Evolutionary conservation across 2,329 filamentous ascomycete genomes (phyloP).

Genomic region (Diaporthe caulivora): DNA sequence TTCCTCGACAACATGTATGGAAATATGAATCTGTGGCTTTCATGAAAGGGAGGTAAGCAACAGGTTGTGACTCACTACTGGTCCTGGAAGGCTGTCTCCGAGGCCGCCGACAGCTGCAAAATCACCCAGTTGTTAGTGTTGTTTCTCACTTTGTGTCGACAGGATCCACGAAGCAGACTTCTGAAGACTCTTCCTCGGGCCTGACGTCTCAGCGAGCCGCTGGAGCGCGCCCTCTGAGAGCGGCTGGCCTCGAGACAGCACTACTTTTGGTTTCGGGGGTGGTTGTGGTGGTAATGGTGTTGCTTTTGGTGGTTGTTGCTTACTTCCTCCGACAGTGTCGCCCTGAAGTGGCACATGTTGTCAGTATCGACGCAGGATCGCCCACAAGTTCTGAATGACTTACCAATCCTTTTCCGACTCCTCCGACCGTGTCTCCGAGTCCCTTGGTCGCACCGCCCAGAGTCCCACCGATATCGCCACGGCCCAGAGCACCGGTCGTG

Average conservation of each 20-base stretch:
- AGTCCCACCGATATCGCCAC: constrained; percentile 35
- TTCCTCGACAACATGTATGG: too few species aligned
- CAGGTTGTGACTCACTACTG: constrained; percentile 27
- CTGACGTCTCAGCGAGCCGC: constrained; percentile 17
- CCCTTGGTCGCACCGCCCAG: constrained; percentile 32
- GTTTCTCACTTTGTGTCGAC: constrained; percentile 32
- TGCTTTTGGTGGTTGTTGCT: constrained; percentile 21
- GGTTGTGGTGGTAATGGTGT: constrained; percentile 1
- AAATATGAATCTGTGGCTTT: too few species aligned
- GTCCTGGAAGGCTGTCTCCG: constrained; percentile 36
- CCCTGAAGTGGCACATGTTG: constrained; percentile 6
- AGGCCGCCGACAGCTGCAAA: constrained; percentile 37
- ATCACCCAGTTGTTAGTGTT: constrained; percentile 13
- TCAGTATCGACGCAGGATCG: background rate
- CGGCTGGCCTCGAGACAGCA: constrained; percentile 35
- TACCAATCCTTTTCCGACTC: constrained; percentile 38
- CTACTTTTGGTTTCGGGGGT: constrained; percentile 16
- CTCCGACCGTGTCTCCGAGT: constrained; percentile 37
- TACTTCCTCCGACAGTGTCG: constrained; percentile 38
- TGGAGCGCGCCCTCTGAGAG: constrained; percentile 30
- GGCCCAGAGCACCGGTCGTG: constrained; percentile 37
- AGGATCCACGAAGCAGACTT: constrained; percentile 33
- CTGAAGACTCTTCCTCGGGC: constrained; percentile 32
- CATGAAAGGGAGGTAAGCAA: background rate
- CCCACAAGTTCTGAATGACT: background rate